Evolutionary conservation across 2,329 filamentous ascomycete species (phyloP).

Genomic region (Pseudogymnoascus destructans): DNA sequence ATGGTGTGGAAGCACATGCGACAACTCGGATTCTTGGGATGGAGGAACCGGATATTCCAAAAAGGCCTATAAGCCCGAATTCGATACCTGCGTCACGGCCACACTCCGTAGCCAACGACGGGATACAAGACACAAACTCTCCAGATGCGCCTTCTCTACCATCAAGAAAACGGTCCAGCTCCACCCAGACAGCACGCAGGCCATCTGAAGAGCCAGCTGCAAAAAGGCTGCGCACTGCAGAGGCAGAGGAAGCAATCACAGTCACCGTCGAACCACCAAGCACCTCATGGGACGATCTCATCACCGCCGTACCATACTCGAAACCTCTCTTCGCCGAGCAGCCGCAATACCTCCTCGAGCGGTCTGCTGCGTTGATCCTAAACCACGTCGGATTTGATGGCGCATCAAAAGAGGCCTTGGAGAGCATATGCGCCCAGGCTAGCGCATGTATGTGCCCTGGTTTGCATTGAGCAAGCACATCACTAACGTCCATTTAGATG

Average conservation of each 20-base stretch:
- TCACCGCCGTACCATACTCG: neutral
- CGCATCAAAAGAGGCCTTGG: constrained; percentile 42
- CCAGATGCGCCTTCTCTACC: neutral
- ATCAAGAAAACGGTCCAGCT: neutral
- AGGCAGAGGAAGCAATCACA: neutral
- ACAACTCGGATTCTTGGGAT: neutral
- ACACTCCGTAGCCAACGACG: neutral
- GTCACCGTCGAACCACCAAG: neutral
- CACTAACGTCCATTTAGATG: constrained; percentile 18
- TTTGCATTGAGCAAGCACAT: neutral
- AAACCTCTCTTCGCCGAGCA: constrained; percentile 22
- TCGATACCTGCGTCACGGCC: neutral
- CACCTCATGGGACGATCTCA: neutral
- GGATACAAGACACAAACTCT: neutral
- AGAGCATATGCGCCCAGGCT: constrained; percentile 41
- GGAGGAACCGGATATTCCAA: neutral
- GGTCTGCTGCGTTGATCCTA: constrained; percentile 42
- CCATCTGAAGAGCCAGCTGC: constrained; percentile 1
- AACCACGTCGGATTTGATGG: constrained; percentile 45
- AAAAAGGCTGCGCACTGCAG: neutral
- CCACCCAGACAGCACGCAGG: neutral
- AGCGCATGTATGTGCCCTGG: constrained; percentile 40
- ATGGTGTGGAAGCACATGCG: neutral
- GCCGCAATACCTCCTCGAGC: constrained; percentile 30
- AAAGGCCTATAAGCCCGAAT: neutral